A percentile compares a stretch with the other conserved stretches of the same genome.
These are phyloP conservation scores for Chytridium lagenaria DNA, from an alignment of 371 early-diverging fungal genomes.

Conservation along the genomic window DNA sequence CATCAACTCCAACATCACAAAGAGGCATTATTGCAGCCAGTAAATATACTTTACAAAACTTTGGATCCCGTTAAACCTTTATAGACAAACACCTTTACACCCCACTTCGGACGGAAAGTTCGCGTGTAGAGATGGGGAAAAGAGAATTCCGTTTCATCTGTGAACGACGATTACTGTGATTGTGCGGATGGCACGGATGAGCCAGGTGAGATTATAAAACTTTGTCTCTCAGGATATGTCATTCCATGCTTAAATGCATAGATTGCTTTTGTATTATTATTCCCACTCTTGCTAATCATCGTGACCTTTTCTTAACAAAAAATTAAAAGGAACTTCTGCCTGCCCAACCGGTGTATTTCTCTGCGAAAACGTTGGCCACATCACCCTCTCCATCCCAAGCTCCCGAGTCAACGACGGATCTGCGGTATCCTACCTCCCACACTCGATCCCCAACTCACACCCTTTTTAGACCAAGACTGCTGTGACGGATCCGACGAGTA, in stretches of 20 bases:
- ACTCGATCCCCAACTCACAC: no score
- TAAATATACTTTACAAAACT: no score
- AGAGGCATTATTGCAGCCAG: no score
- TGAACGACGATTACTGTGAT: slow-evolving; percentile 97
- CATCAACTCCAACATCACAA: no score
- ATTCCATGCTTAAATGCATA: no score
- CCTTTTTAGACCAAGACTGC: slow-evolving; percentile 84
- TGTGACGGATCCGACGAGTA: slow-evolving; percentile 95
- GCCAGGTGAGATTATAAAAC: no score
- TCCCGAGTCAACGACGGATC: slow-evolving; percentile 90
- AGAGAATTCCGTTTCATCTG: slow-evolving; percentile 65
- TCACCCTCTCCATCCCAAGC: slow-evolving; percentile 70
- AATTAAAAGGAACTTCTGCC: slow-evolving; percentile 87
- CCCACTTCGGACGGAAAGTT: slow-evolving; percentile 43
- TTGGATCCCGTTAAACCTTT: no score
- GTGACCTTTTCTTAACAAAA: neutral
- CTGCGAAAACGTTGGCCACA: slow-evolving; percentile 82
- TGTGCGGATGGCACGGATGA: slow-evolving; percentile 95
- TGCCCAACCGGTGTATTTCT: slow-evolving; percentile 81
- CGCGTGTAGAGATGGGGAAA: slow-evolving; percentile 78
- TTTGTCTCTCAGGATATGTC: no score
- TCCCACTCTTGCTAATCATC: no score
- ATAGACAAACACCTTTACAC: no score
- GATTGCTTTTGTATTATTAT: no score
- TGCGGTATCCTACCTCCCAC: slow-evolving; percentile 67